A percentile compares a stretch with the other conserved stretches of the same genome.
Conservation (phyloP, 2,329 filamentous ascomycete genomes). For the Ophiosphaerella herpotricha region DNA sequence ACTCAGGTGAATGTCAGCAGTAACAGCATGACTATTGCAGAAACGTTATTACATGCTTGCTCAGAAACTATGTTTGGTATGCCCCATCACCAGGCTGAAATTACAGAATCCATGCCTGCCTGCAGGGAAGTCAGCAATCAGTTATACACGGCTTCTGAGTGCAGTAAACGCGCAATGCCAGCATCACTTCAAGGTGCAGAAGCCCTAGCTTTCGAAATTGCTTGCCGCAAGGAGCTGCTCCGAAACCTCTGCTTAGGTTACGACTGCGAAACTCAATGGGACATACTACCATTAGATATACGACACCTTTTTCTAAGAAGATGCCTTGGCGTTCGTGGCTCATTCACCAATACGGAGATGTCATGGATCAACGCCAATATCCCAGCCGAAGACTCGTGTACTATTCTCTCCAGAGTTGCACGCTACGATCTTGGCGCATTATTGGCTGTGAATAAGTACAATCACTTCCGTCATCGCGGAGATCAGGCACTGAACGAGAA, state of each 20-base stretch:
- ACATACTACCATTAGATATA: slow-evolving; percentile 53
- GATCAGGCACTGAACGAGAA: slow-evolving; percentile 29
- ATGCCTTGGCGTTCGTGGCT: slow-evolving; percentile 50
- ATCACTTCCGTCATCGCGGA: slow-evolving; percentile 35
- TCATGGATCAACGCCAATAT: slow-evolving; percentile 54
- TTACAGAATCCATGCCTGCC: slow-evolving; percentile 40
- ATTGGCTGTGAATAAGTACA: slow-evolving; percentile 38
- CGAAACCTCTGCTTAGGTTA: slow-evolving; percentile 55
- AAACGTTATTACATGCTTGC: slow-evolving; percentile 42
- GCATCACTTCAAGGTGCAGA: slow-evolving; percentile 23
- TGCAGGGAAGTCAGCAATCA: slow-evolving; percentile 25
- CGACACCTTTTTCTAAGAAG: slow-evolving; percentile 53
- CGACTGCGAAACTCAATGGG: slow-evolving; percentile 58
- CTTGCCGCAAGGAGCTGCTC: slow-evolving; percentile 52
- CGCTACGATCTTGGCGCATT: slow-evolving; percentile 56
- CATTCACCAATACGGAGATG: slow-evolving; percentile 48
- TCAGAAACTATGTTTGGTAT: slow-evolving; percentile 42
- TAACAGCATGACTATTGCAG: slow-evolving; percentile 40
- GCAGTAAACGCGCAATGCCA: slow-evolving; percentile 39
- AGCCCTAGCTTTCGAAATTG: slow-evolving; percentile 24
- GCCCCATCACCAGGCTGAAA: slow-evolving; percentile 37
- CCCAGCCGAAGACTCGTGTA: slow-evolving; percentile 46
- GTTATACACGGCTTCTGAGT: slow-evolving; percentile 36
- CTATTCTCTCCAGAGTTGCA: slow-evolving; percentile 49
- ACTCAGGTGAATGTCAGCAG: slow-evolving; percentile 39